Evolutionary conservation across 2,329 filamentous ascomycete species (phyloP).

Genomic region (Seiridium cupressi): DNA sequence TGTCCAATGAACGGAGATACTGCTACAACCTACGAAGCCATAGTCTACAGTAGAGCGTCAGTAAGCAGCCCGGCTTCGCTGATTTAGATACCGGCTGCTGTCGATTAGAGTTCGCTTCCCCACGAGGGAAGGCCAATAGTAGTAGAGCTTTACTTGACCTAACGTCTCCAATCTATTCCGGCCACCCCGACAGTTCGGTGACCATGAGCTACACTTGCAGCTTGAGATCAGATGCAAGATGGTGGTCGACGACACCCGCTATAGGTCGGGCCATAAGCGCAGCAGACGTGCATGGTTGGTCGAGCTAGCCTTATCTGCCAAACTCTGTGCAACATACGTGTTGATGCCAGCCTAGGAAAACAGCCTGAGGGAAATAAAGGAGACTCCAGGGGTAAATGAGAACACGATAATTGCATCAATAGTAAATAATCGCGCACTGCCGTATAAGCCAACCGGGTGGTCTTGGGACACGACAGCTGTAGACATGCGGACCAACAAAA

Average conservation of each 20-base stretch:
- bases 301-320: neutral
- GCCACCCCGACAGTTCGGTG: neutral
- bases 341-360: neutral
- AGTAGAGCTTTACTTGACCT: neutral
- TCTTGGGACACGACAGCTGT: neutral
- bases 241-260: neutral
- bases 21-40: neutral
- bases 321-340: neutral
- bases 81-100: neutral
- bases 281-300: neutral
- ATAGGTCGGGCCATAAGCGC: neutral
- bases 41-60: neutral
- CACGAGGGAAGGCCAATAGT: neutral
- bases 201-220: neutral
- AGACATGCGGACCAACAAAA: no score
- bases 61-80: neutral
- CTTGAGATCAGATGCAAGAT: neutral
- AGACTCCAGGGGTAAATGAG: neutral
- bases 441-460: neutral
- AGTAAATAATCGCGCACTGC: neutral
- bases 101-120: neutral
- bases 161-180: neutral
- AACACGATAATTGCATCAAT: neutral
- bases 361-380: neutral
- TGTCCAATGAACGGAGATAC: neutral